Base-by-base conservation (phyloP, 2,329 filamentous ascomycete genomes). In the Pyricularia sp. region DNA sequence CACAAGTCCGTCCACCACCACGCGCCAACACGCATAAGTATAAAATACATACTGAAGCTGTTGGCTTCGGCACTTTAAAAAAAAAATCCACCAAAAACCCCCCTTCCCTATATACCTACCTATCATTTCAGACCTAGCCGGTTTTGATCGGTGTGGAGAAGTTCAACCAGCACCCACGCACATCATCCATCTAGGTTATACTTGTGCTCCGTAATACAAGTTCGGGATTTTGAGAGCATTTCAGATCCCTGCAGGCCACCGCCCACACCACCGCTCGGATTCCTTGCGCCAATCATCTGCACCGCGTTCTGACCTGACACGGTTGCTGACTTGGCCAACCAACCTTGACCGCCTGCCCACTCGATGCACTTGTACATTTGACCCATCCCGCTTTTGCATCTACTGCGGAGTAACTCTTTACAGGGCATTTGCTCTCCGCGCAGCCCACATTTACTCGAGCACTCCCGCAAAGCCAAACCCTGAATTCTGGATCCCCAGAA, bases 201-300 rank as follows among this genome's bases (percentile, higher is more conserved):
- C 40, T 49, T 49, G 40, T 49, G 19, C 40, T 49, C 40, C 40
- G 40, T 49, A 49, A n/a, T 49, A 49, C 40, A 49, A 49, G 40
- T 49, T 49, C 40, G 40, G 40, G 40, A n/a, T 49, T 49, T 49
- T 49, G 40, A 19, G 24, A 60, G 5, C 28, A 19, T n/a, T 61
- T n/a, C 22, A 28, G 60, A 62, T 61, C 60, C 30, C 33, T 40
- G 60, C 12, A 62, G n/a, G 19, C 22, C 7, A 40, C 9, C 60
- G 24, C 60, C 22, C 33, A 44, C 33, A 30, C 60, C 60, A 62
- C 33, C 62, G 44, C 44, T 63, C 62, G 62, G 62, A 63, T 63
- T 63, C 44, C 62, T 49, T 63, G 62, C 44, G 62, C 44, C 44
- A 33, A 63, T 63, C 62, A 31, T 55, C 40, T 49, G 35, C 60